Base-by-base conservation (phyloP, 495 filamentous ascomycete species). In the Hypoxylon trugodes region DNA sequence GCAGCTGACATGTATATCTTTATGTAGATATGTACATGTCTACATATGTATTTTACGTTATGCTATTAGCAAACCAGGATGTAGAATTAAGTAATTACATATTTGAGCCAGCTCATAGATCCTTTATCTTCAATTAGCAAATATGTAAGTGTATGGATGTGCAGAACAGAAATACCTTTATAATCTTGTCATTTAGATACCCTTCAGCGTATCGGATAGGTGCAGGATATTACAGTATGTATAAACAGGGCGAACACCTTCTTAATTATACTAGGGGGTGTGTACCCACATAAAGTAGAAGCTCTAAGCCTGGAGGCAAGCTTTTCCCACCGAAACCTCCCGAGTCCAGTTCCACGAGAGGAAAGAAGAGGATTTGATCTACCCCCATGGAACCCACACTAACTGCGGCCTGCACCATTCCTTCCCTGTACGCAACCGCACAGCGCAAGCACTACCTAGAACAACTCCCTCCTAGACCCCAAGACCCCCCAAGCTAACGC, bases 311-410 rank as follows among this genome's bases (percentile, higher is more conserved):
- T n/a, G n/a, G n/a, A 52, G 50, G 35, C 55, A 35, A 55, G 61
- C 61, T 47, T 6, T 58, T 8, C 33, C 61, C 40, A 48, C 61
- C 61, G 61, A 65, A 53, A 59, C 62, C 41, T 55, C 21, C 62
- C 62, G 62, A 50, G 30, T n/a, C 36, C 55, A 63, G 36, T 43
- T 56, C 51, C 55, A 56, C 41, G 35, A 59, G 26, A 48, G 19
- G 4, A 33, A 22, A 43, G 28, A 38, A 58, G 24, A 63, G 30
- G 22, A 43, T 48, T 63, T 63, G 45, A 54, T 47, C 16, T n/a
- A 35, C 49, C 22, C 49, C 50, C 41, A 26, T 52, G 13, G 28
- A 61, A 48, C 50, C 49, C 49, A 48, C 43, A n/a, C 26, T 28
- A 30, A 43, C 51, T 56, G 60, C 50, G 43, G 26, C 45, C 43